These are phyloP conservation scores for Epichloe sp. DNA, from an alignment of 2,329 filamentous ascomycete genomes.

Conservation along the genomic window DNA sequence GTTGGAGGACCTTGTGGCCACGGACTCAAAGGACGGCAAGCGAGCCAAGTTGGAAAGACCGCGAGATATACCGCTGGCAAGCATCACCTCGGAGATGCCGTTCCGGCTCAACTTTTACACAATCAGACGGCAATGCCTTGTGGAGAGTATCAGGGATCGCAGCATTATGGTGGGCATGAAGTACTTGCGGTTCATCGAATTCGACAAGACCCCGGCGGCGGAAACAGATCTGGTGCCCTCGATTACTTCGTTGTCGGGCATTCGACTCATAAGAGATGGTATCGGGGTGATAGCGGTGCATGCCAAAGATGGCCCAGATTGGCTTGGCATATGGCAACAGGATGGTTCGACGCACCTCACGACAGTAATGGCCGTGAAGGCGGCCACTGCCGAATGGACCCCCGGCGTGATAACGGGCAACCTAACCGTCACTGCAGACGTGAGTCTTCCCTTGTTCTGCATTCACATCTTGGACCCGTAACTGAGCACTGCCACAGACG, in stretches of 20 bases:
- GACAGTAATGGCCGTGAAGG: not conserved
- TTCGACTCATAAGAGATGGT: constrained; percentile 4
- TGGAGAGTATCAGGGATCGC: constrained; percentile 1
- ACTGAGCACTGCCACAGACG: not conserved
- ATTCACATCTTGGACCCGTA: not conserved
- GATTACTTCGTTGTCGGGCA: not conserved
- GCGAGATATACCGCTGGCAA: not conserved
- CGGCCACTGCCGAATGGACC: constrained; percentile 3
- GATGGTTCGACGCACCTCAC: not conserved
- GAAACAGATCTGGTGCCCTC: not conserved
- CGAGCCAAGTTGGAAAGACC: constrained; percentile 1
- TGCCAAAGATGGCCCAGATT: constrained; percentile 4
- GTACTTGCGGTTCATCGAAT: constrained; percentile 5
- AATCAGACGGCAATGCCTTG: constrained; percentile 1
- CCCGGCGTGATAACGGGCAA: not conserved
- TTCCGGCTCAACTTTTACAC: constrained; percentile 6
- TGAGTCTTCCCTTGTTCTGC: constrained; percentile 2
- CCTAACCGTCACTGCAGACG: constrained; percentile 3
- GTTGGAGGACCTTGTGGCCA: constrained; percentile 2
- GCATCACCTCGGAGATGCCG: not conserved
- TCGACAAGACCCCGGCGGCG: not conserved
- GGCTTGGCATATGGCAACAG: constrained; percentile 7
- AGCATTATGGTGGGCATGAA: constrained; percentile 2
- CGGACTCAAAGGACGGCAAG: not conserved
- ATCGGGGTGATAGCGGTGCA: constrained; percentile 5